Base-by-base conservation (phyloP, 1,139 yeast genomes). In the Nadsonia commutata region DNA sequence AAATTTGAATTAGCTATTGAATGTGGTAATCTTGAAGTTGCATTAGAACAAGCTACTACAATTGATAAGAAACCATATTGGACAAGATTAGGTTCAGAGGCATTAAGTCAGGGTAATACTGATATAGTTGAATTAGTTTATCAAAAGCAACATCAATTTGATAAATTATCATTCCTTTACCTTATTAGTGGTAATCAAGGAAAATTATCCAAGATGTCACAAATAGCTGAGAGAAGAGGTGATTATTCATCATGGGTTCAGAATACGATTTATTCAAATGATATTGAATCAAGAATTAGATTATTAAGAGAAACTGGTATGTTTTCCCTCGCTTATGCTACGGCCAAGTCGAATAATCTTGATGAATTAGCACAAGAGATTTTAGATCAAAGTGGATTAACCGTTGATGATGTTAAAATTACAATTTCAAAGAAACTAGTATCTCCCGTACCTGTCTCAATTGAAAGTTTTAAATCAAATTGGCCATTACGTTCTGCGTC, bases 1-100 rank as follows among this genome's bases (percentile, higher is more conserved):
- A 76, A 95, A 64, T 90, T 93, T 58, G 98, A 90, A 54, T 72
- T 93, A 55, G 97, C 98, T 22, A 71, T 90, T 51, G 96, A 90
- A 65, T 84, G 95, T 58, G 90, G 95, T 52, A 84, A 90, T 60
- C 70, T 93, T 51, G 73, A 71, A 21, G 83, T 83, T 52, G 98
- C 98, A n/a, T 68, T 83, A 43, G 80, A 74, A 49, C 95, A 88
- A 65, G 98, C 98, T 38, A 77, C 77, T 56, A 76, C 75, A 48
- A 71, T 93, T 55, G 76, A 84, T 57, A 73, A 73, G 49, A 67
- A 75, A 19, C 67, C 69, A 38, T 75, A 79, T 46, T 93, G 97
- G 96, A 81, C 78, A 52, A 76, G 74, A 52, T 69, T 93, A 46
- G 94, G 88, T 38, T 73, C 74, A 46, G 97, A 86, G 58, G 97